Percentiles rank a stretch among this genome's conserved stretches.
Conservation (phyloP, 2,329 filamentous ascomycete genomes). For the Trichoderma guizhouense region DNA sequence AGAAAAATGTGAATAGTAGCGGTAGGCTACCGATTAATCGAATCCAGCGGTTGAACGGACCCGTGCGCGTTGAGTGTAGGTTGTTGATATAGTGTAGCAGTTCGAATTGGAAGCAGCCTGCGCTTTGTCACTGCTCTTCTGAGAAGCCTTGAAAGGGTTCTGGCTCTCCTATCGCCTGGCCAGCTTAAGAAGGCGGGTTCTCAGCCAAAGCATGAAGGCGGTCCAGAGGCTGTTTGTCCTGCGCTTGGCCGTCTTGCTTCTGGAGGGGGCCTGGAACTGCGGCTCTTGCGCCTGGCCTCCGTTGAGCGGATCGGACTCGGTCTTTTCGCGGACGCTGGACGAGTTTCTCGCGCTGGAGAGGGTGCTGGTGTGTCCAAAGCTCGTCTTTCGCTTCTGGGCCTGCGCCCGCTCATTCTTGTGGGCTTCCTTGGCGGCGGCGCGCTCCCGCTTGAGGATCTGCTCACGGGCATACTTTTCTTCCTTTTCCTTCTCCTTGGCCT, state of each 20-base stretch:
- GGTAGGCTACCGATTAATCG: not conserved
- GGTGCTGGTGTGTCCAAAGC: conserved; percentile 27
- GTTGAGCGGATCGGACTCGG: conserved; percentile 27
- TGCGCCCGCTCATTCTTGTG: conserved; percentile 47
- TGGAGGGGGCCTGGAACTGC: conserved; percentile 41
- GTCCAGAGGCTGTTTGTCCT: conserved; percentile 62
- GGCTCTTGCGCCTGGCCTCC: conserved; percentile 39
- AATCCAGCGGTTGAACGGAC: not conserved
- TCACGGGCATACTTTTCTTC: conserved; percentile 61
- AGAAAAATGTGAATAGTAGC: not conserved
- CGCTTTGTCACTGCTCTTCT: not conserved
- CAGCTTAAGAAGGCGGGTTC: conserved; percentile 48
- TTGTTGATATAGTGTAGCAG: not conserved
- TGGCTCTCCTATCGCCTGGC: conserved; percentile 36
- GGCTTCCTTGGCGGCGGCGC: conserved; percentile 55
- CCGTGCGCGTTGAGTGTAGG: not conserved
- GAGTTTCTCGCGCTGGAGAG: conserved; percentile 32
- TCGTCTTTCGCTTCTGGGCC: conserved; percentile 41
- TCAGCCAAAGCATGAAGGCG: conserved; percentile 61
- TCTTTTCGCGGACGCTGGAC: conserved; percentile 39
- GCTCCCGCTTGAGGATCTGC: conserved; percentile 56
- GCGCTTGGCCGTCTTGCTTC: conserved; percentile 51
- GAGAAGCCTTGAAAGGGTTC: not conserved
- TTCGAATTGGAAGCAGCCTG: not conserved
- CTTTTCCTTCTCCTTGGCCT: conserved; percentile 59